These are phyloP conservation scores for Globisporangium abappressorium DNA, from an alignment of 352 stramenopile genomes.

Conservation along the genomic window DNA sequence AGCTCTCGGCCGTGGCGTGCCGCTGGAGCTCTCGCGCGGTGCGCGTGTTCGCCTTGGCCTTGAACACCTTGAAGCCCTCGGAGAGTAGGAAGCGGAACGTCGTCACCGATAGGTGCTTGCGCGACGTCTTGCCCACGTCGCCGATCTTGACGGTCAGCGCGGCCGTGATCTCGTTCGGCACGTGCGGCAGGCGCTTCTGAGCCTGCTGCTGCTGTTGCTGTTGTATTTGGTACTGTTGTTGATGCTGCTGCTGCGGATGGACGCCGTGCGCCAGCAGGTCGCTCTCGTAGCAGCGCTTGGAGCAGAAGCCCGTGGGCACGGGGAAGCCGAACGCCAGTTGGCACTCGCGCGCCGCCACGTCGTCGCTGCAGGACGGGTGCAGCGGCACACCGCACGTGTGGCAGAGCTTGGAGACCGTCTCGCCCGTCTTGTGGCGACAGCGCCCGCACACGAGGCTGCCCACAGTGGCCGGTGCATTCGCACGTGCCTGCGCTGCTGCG, in stretches of 20 bases:
- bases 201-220: not conserved
- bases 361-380: slow-evolving; percentile 34
- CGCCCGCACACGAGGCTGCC: slow-evolving; percentile 14
- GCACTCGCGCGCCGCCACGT: slow-evolving; percentile 36
- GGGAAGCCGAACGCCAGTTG: slow-evolving; percentile 35
- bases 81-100: slow-evolving; percentile 67
- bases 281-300: slow-evolving; percentile 37
- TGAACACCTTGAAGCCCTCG: slow-evolving; percentile 74
- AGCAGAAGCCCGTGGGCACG: slow-evolving; percentile 30
- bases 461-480: not conserved
- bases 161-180: slow-evolving; percentile 66
- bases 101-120: slow-evolving; percentile 58
- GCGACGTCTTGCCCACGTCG: slow-evolving; percentile 61
- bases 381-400: slow-evolving; percentile 31
- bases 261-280: slow-evolving; percentile 16
- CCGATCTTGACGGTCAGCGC: slow-evolving; percentile 77
- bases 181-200: slow-evolving; percentile 9
- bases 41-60: slow-evolving; percentile 58
- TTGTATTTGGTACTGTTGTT: slow-evolving; percentile 5
- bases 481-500: not conserved
- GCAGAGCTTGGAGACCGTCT: slow-evolving; percentile 35
- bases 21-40: slow-evolving; percentile 50
- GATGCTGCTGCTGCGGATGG: not conserved
- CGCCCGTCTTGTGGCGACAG: slow-evolving; percentile 35
- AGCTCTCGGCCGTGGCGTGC: slow-evolving; percentile 30